Base-by-base conservation (phyloP, 2,329 filamentous ascomycete species). In the Albophoma yamanashiensis region DNA sequence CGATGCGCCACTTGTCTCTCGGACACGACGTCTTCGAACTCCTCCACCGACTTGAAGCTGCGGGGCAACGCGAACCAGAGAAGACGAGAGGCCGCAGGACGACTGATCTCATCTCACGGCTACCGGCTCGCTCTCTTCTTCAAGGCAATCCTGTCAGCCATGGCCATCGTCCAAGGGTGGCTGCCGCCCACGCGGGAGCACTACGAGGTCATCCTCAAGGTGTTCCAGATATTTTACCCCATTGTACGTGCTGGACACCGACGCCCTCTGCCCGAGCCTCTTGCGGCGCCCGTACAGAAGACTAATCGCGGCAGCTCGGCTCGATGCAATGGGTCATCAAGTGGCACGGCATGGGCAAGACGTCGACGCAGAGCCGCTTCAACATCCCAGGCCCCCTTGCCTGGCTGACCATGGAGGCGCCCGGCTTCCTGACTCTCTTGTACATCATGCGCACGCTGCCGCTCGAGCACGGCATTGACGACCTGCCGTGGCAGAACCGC, bases 321-420 rank as follows among this genome's bases (percentile, higher is more conserved):
- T 82, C 85, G 1, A 58, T 84, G 27, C 92, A 96, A 84, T 95
- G 89, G 87, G 61, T 87, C 60, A 76, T 81, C n/a, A 82, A 84
- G 59, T 96, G 85, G 82, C 94, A 97, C 73, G 90, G 90, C 57
- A 91, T 93, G 78, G 94, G 94, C 72, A 97, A 97, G 76, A 96
- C 92, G 3, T 96, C 91, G 4, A 81, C 86, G 22, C 70, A 80
- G 3, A 92, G 88, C 67, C 76, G 76, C 15, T 78, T 94, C 71
- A 99, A 99, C 75, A 74, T 97, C n/a, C 90, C 92, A 1, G 94
- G 94, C 62, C 90, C 89, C 67, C 78, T 91, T 64, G 92, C 85
- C 61, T 99, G 94, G 94, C 81, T 89, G 60, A 83, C 86, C 2
- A 97, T 97, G 91, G 94, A 99, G 74, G 77, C 83, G 17, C 86